phyloP scores from a whole-genome alignment of 2,329 filamentous ascomycete species.

The Penicillium janthinellum region DNA sequence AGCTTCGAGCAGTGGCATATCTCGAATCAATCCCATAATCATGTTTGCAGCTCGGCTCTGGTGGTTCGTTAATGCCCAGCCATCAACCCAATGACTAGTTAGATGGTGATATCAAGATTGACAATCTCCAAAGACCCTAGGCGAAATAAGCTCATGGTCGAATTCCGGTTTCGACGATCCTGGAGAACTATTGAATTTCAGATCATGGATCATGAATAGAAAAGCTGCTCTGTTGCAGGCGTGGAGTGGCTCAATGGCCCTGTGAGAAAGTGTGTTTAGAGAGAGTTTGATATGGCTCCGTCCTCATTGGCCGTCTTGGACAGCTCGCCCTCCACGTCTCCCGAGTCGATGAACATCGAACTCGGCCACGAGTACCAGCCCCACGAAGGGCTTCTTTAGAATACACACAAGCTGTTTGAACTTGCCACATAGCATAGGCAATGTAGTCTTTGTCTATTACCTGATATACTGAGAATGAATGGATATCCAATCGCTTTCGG shows the following conservation, averaged over 20 bases:
- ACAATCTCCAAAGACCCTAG: neutral
- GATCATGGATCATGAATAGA: neutral
- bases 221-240: neutral
- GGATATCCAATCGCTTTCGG: neutral
- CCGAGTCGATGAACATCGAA: neutral
- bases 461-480: neutral
- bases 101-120: neutral
- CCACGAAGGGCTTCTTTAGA: neutral
- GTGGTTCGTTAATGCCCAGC: too few species aligned
- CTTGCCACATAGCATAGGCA: neutral
- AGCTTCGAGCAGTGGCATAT: neutral
- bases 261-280: neutral
- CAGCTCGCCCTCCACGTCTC: constrained; percentile 10
- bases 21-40: neutral
- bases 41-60: neutral
- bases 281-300: constrained; percentile 31
- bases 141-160: neutral
- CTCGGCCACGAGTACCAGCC: constrained; percentile 3
- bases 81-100: neutral
- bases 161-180: neutral
- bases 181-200: neutral
- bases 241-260: neutral
- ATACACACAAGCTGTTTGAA: neutral
- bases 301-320: constrained; percentile 30
- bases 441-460: neutral